A percentile compares a stretch with the other conserved stretches of the same genome.
These are phyloP conservation scores for Haplosporangium gracile DNA, from an alignment of 192 early-diverging fungal genomes.

Conservation along the genomic window DNA sequence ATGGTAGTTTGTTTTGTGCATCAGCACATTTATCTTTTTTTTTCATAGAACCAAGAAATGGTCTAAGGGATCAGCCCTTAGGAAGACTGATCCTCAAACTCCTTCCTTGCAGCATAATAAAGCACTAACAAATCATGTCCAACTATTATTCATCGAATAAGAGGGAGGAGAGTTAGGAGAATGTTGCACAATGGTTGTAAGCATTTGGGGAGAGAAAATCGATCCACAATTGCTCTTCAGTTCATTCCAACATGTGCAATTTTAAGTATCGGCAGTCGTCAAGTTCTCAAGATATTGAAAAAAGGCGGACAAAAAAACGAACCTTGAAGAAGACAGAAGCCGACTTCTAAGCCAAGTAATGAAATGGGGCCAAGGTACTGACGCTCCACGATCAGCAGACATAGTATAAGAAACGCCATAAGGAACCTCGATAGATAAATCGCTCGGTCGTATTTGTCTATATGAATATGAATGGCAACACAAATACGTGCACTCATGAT, in stretches of 20 bases:
- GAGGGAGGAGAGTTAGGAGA: background rate
- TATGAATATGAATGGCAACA: background rate
- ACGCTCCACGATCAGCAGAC: slow-evolving; percentile 33
- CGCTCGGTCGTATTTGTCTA: slow-evolving; percentile 42
- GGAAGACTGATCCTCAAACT: slow-evolving; percentile 11
- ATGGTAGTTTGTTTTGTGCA: too few species aligned
- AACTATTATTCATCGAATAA: slow-evolving; percentile 8
- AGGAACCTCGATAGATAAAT: slow-evolving; percentile 38
- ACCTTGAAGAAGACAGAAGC: slow-evolving; percentile 46
- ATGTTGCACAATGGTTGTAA: background rate
- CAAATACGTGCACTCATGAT: background rate
- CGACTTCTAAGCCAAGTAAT: slow-evolving; percentile 33
- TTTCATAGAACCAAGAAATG: background rate
- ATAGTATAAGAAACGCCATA: slow-evolving; percentile 36
- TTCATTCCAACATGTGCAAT: background rate
- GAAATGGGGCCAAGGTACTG: slow-evolving; percentile 28
- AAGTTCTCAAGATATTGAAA: too few species aligned
- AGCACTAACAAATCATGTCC: slow-evolving; percentile 37
- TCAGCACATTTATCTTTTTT: background rate
- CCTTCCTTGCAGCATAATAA: slow-evolving; percentile 42
- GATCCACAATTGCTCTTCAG: background rate
- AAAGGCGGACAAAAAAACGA: too few species aligned
- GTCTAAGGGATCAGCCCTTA: background rate
- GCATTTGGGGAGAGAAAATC: background rate
- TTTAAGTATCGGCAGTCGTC: too few species aligned